Percentiles rank a stretch among this genome's conserved stretches.
These are phyloP conservation scores for Lactarius quietus DNA, from an alignment of 768 basidiomycete genomes.

Conservation along the genomic window DNA sequence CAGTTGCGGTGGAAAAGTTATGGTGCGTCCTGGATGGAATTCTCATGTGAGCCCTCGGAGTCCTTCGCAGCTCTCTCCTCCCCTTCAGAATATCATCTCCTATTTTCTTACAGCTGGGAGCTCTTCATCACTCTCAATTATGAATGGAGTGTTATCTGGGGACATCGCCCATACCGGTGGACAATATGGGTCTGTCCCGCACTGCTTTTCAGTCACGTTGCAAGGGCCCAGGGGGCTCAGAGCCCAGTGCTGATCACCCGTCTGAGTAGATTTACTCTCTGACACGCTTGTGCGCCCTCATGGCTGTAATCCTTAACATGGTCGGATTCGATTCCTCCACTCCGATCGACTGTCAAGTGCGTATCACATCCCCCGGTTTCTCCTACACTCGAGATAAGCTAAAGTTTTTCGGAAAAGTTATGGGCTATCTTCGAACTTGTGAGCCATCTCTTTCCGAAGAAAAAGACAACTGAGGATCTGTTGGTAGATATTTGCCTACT, in stretches of 20 bases:
- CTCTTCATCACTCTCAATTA: neutral
- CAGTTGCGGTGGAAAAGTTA: constrained; percentile 1
- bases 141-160: neutral
- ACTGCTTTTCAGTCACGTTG: neutral
- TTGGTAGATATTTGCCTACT: neutral
- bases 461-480: neutral
- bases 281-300: no score
- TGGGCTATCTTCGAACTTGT: neutral
- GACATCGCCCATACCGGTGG: no score
- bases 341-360: constrained; percentile 13
- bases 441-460: neutral
- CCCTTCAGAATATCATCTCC: no score
- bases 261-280: no score
- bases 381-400: neutral
- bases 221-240: no score
- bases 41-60: constrained; percentile 10
- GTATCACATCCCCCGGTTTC: neutral
- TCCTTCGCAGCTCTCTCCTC: no score
- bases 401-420: neutral
- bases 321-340: neutral
- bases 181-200: constrained; percentile 9
- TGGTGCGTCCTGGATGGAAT: constrained; percentile 8
- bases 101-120: neutral
- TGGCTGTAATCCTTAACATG: neutral
- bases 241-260: no score